Conservation (phyloP, 352 stramenopile species). For the Phytophthora constricta region DNA sequence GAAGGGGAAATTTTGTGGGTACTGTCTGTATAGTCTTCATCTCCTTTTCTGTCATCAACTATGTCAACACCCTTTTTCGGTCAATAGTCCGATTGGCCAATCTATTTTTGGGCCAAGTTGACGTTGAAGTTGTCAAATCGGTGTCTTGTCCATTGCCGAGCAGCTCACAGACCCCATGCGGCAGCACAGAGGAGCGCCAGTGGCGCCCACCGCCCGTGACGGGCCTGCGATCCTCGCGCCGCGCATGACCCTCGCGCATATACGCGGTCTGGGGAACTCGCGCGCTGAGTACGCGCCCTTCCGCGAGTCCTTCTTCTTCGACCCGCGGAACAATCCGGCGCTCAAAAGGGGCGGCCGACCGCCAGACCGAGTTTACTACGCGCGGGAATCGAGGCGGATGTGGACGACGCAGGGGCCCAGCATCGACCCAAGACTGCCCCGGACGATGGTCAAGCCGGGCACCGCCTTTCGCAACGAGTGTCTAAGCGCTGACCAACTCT, state of each 20-base stretch:
- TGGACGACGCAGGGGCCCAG: conserved; percentile 54
- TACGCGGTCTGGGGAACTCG: conserved; percentile 16
- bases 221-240: conserved; percentile 18
- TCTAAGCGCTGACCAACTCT: conserved; percentile 66
- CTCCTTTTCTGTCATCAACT: too few species aligned
- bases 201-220: conserved; percentile 5
- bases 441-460: conserved; percentile 59
- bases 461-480: conserved; percentile 74
- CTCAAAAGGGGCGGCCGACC: conserved; percentile 47
- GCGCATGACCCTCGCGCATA: conserved; percentile 21
- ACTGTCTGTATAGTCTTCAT: too few species aligned
- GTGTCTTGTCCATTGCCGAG: background rate
- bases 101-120: conserved; percentile 36
- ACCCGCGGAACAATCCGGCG: conserved; percentile 53
- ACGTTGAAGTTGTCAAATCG: conserved; percentile 33
- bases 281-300: conserved; percentile 57
- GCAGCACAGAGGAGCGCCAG: background rate
- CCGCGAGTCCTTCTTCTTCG: conserved; percentile 70
- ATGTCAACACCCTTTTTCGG: too few species aligned
- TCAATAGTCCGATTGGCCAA: conserved; percentile 5
- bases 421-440: conserved; percentile 58
- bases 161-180: conserved; percentile 1
- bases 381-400: conserved; percentile 54
- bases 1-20: too few species aligned
- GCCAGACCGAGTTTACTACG: conserved; percentile 36